Evolutionary conservation across 768 basidiomycete species (phyloP).

Genomic region (Tricholoma saponaceum): DNA sequence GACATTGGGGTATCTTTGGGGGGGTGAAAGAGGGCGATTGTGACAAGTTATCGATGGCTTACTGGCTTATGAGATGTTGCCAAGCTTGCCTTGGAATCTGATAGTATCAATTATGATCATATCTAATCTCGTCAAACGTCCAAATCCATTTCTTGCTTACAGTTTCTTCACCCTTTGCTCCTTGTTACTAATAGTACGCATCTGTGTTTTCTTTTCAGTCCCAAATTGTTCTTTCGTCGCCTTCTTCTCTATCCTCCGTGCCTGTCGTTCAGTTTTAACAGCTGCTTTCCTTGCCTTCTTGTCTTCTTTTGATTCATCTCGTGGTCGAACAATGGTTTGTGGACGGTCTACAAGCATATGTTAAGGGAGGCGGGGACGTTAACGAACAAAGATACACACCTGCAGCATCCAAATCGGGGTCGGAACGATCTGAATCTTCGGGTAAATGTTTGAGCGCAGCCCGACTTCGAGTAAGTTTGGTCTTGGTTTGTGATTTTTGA

Average conservation of each 20-base stretch:
- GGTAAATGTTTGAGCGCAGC: slow-evolving; percentile 5
- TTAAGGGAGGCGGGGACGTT: not conserved
- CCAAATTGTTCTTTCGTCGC: slow-evolving; percentile 58
- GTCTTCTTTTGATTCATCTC: slow-evolving; percentile 72
- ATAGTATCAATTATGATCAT: slow-evolving; percentile 9
- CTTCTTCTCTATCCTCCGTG: slow-evolving; percentile 66
- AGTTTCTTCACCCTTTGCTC: slow-evolving; percentile 43
- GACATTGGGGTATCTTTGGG: slow-evolving; percentile 18
- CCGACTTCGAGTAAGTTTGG: slow-evolving; percentile 5
- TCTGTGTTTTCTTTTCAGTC: slow-evolving; percentile 59
- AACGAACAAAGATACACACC: slow-evolving; percentile 13
- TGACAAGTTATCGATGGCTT: slow-evolving; percentile 2
- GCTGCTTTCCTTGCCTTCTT: slow-evolving; percentile 70
- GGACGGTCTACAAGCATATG: not conserved
- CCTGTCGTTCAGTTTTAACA: slow-evolving; percentile 62
- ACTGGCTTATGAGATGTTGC: not conserved
- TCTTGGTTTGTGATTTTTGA: slow-evolving; percentile 5
- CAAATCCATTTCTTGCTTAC: slow-evolving; percentile 14
- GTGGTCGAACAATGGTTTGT: slow-evolving; percentile 60
- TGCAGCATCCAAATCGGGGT: slow-evolving; percentile 21
- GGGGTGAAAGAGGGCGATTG: slow-evolving; percentile 7
- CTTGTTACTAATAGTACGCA: slow-evolving; percentile 44
- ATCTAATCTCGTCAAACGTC: slow-evolving; percentile 16
- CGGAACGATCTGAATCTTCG: slow-evolving; percentile 15
- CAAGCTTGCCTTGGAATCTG: not conserved